Evolutionary conservation across 2,329 filamentous ascomycete genomes (phyloP), one percentile per base, ranked within the genome.

Genomic region (Penicillium olsonii): DNA sequence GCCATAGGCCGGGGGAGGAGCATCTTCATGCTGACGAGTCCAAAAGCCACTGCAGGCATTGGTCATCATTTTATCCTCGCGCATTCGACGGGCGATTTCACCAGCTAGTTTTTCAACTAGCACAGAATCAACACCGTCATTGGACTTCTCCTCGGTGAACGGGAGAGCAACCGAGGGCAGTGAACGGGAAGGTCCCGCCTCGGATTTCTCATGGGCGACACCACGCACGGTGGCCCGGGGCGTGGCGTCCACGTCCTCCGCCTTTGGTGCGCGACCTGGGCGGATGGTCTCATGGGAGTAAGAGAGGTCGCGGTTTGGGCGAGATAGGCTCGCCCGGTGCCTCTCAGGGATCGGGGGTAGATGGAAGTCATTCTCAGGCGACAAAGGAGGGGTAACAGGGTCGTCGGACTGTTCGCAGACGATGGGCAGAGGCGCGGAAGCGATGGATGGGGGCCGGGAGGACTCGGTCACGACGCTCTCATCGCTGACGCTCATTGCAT

Each of bases 81-180:
- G 89, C 57, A 95, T 90, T 48, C 90, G 87, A 53, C 70, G 69
- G 29, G 91, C 90, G 62, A 97, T 92, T 70, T 97, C 94, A 56
- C 86, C 87, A 5, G 92, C 92, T 83, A 99, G 94, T 76, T 96
- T 71, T 61, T 74, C 71, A 43, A 77, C 73, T 61, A 74, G 68
- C 4, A 68, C 69, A 54, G 76, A 72, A 51, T 79, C 75, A n/a
- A 78, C 65, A 19, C 77, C 69, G 14, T 64, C 65, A 26, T 57
- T 56, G 8, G 38, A 61, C 4, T 68, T 60, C n/a, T 60, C 54
- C 22, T 69, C 63, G 26, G 61, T 61, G 42, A 72, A 73, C 15
- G 70, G 67, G 33, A 73, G 64, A 34, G 66, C 57, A 22, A 62
- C 62, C 2, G 69, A 62, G 18, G 72, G 64, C 11, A 72, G 54